phyloP scores from a whole-genome alignment of 176 grass and related monocot genomes.

The Tillandsia fasciculata region DNA sequence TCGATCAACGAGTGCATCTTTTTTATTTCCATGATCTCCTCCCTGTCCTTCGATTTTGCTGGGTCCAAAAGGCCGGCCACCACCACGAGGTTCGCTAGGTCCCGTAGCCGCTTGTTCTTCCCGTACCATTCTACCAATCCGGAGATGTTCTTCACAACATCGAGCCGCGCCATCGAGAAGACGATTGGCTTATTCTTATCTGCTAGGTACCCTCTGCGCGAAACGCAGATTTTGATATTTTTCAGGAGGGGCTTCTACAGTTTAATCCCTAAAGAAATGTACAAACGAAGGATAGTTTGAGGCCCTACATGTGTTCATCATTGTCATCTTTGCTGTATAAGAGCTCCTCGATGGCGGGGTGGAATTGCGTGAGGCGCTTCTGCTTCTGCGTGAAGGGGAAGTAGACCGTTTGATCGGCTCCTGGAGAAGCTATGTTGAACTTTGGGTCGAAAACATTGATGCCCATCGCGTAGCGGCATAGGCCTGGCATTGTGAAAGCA shows the following conservation, averaged over 20 bases:
- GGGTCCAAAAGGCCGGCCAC: conserved; percentile 76
- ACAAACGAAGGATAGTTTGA: not conserved
- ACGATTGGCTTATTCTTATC: conserved; percentile 79
- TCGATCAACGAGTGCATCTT: conserved; percentile 83
- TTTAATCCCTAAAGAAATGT: not conserved
- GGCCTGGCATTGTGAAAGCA: conserved; percentile 78
- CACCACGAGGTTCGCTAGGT: conserved; percentile 67
- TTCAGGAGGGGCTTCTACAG: not conserved
- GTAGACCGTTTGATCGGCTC: conserved; percentile 88
- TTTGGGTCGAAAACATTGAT: conserved; percentile 92
- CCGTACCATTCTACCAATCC: conserved; percentile 91
- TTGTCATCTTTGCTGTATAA: conserved; percentile 69
- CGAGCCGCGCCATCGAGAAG: conserved; percentile 94
- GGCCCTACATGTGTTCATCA: conserved; percentile 66
- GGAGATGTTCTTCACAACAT: conserved; percentile 90
- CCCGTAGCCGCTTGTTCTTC: conserved; percentile 74
- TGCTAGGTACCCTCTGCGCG: conserved; percentile 55
- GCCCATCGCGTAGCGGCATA: conserved; percentile 71
- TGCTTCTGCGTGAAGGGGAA: conserved; percentile 89
- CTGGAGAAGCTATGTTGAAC: conserved; percentile 92
- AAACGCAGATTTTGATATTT: not conserved
- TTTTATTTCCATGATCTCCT: conserved; percentile 93
- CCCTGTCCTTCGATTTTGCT: conserved; percentile 81
- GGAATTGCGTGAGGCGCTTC: conserved; percentile 56
- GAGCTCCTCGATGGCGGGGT: conserved; percentile 76